Evolutionary conservation across 2,329 filamentous ascomycete genomes (phyloP).

Genomic region (Myriosclerotinia duriaeana): DNA sequence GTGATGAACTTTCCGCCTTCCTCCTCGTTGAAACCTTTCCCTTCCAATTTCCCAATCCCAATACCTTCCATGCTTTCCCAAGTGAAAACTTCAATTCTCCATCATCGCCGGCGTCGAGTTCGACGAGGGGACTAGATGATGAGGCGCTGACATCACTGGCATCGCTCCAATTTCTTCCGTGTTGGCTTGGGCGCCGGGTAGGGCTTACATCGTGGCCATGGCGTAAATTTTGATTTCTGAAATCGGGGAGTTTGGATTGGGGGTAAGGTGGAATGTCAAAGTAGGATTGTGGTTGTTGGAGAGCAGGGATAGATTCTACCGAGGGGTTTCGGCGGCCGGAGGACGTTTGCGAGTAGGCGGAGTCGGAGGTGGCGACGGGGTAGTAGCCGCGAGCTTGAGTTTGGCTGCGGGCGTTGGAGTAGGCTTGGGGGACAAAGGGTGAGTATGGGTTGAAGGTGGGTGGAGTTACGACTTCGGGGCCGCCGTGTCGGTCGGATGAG

Average conservation of each 20-base stretch:
- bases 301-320: constrained; percentile 18
- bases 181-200: constrained; percentile 4
- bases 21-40: constrained; percentile 8
- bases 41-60: constrained; percentile 12
- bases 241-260: not conserved
- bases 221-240: constrained; percentile 18
- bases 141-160: constrained; percentile 16
- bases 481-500: constrained; percentile 28
- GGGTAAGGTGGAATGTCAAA: constrained; percentile 18
- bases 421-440: constrained; percentile 3
- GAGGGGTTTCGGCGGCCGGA: constrained; percentile 12
- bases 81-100: constrained; percentile 9
- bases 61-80: constrained; percentile 18
- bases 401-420: not conserved
- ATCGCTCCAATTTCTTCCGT: constrained; percentile 25
- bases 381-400: constrained; percentile 10
- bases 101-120: constrained; percentile 20
- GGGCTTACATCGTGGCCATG: constrained; percentile 18
- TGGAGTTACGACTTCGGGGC: constrained; percentile 30
- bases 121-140: constrained; percentile 17
- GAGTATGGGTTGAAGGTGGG: constrained; percentile 24
- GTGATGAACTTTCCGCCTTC: not conserved
- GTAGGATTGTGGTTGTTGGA: constrained; percentile 6
- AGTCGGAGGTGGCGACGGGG: constrained; percentile 19
- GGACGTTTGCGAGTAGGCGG: constrained; percentile 16